Evolutionary conservation across 495 filamentous ascomycete genomes (phyloP).

Genomic region (Glonium stellatum): DNA sequence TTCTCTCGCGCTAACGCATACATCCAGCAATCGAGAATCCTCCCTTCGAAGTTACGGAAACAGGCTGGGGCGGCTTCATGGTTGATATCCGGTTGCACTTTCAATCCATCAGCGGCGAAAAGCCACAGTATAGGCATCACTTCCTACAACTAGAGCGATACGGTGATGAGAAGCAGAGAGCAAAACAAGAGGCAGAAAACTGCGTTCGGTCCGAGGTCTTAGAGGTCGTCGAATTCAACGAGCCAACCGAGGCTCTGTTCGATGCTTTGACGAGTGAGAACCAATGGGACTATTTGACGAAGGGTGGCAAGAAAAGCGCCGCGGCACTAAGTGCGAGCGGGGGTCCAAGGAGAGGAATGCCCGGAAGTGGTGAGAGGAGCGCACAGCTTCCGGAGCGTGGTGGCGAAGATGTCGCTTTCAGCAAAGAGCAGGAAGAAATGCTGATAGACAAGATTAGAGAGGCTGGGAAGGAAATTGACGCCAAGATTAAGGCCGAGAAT

Average conservation of each 20-base stretch:
- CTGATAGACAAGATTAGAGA: slow-evolving; percentile 11
- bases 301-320: slow-evolving; percentile 22
- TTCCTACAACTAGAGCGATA: slow-evolving; percentile 87
- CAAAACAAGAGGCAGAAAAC: slow-evolving; percentile 52
- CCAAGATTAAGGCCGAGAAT: too few relatives aligned
- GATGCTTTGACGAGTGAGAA: slow-evolving; percentile 33
- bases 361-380: slow-evolving; percentile 15
- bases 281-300: slow-evolving; percentile 34
- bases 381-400: slow-evolving; percentile 23
- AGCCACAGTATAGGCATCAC: slow-evolving; percentile 85
- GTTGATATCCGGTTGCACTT: slow-evolving; percentile 92
- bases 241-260: slow-evolving; percentile 59
- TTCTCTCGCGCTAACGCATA: background rate
- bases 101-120: slow-evolving; percentile 74
- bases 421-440: slow-evolving; percentile 22
- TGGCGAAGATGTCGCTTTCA: slow-evolving; percentile 17
- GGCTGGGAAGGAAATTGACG: too few relatives aligned
- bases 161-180: slow-evolving; percentile 69
- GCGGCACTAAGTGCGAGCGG: slow-evolving; percentile 9
- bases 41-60: slow-evolving; percentile 82
- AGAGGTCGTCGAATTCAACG: slow-evolving; percentile 92
- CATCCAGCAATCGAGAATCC: slow-evolving; percentile 52
- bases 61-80: slow-evolving; percentile 96
- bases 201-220: slow-evolving; percentile 69
- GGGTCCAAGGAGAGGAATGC: slow-evolving; percentile 18